Conservation (phyloP, 257 asterid genomes). For the Lantana camara region DNA sequence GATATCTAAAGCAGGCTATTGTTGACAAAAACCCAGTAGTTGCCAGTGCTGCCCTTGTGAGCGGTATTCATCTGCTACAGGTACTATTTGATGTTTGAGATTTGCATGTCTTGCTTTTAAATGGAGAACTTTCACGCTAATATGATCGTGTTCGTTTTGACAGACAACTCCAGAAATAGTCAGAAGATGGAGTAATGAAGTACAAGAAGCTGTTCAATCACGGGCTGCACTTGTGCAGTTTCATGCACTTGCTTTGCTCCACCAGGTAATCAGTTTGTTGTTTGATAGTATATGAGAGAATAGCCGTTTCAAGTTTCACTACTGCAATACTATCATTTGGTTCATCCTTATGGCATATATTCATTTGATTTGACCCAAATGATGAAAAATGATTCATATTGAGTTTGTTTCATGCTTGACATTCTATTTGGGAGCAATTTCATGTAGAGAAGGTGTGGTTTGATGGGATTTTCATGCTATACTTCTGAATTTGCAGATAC, state of each 20-base stretch:
- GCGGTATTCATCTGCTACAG: constrained; percentile 94
- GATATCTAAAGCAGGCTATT: constrained; percentile 96
- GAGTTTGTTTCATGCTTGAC: too few relatives aligned
- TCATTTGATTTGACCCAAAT: not conserved
- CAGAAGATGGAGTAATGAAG: constrained; percentile 98
- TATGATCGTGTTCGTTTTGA: constrained; percentile 18
- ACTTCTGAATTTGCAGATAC: constrained; percentile 57
- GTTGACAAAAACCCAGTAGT: constrained; percentile 96
- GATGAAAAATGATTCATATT: not conserved
- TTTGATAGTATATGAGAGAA: constrained; percentile 5
- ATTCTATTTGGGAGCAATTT: too few relatives aligned
- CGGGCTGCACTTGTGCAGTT: constrained; percentile 95
- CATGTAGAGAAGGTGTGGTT: too few relatives aligned
- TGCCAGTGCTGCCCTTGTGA: constrained; percentile 96
- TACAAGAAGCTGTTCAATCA: constrained; percentile 95
- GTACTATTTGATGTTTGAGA: constrained; percentile 35
- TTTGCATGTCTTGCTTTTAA: constrained; percentile 16
- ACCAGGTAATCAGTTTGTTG: constrained; percentile 59
- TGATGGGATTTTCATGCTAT: constrained; percentile 23
- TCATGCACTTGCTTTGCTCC: constrained; percentile 91
- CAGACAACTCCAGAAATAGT: constrained; percentile 94
- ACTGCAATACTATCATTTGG: constrained; percentile 5
- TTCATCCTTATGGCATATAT: not conserved
- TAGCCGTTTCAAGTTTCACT: not conserved
- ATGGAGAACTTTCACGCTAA: constrained; percentile 21